Evolutionary conservation across 2,329 filamentous ascomycete genomes (phyloP).

Genomic region (Xylariaceae sp.): DNA sequence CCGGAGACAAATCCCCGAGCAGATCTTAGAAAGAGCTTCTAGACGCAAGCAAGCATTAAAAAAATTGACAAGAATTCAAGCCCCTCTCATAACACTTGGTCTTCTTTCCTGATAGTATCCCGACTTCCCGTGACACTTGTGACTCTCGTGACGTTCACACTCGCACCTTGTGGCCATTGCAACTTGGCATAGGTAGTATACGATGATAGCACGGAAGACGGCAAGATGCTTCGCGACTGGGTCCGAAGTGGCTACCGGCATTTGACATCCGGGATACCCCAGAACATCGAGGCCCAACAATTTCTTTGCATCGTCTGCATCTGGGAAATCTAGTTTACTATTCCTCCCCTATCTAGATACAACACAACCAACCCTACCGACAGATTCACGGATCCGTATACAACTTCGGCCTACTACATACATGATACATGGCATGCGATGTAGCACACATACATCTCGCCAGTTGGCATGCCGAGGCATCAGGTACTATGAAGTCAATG

Average conservation of each 20-base stretch:
- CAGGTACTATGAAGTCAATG: not conserved
- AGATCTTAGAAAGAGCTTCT: conserved; percentile 10
- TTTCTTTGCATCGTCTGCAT: not conserved
- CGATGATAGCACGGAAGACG: not conserved
- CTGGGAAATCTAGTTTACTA: no score
- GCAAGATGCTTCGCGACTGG: conserved; percentile 2
- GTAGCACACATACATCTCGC: not conserved
- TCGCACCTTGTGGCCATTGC: no score
- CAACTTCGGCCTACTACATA: no score
- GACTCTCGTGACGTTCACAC: conserved; percentile 1
- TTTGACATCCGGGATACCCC: conserved; percentile 9
- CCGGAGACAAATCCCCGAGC: conserved; percentile 6
- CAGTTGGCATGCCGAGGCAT: not conserved
- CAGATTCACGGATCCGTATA: no score
- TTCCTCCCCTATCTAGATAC: no score
- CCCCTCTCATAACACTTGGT: conserved; percentile 14
- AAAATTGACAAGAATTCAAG: conserved; percentile 20
- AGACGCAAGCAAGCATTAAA: conserved; percentile 9
- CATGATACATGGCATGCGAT: no score
- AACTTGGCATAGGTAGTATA: no score
- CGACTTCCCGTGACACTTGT: not conserved
- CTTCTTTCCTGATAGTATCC: not conserved
- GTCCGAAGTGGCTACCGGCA: conserved; percentile 9
- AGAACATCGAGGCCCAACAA: conserved; percentile 1
- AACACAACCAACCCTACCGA: no score